phyloP scores from a whole-genome alignment of 495 filamentous ascomycete genomes.

The Amorphotheca resinae region DNA sequence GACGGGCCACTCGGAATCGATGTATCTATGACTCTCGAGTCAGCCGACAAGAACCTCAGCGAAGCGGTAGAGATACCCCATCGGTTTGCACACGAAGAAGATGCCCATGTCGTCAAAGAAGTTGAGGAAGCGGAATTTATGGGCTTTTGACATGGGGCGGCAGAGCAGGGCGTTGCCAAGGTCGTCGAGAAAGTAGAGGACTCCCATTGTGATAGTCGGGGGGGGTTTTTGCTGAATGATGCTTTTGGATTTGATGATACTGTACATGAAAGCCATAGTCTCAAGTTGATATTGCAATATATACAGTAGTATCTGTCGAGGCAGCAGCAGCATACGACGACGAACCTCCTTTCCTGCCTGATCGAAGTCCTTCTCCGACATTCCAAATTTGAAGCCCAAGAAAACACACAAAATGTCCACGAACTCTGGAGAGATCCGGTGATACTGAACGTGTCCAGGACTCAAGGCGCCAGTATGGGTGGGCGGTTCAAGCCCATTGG shows the following conservation, averaged over 20 bases:
- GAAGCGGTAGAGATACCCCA: background rate
- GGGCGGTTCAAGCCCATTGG: too few species aligned
- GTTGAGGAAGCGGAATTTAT: conserved; percentile 1
- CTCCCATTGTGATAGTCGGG: background rate
- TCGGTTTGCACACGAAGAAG: conserved; percentile 1
- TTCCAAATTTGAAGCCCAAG: too few species aligned
- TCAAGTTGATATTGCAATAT: too few species aligned
- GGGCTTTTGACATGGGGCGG: background rate
- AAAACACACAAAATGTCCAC: too few species aligned
- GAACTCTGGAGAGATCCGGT: too few species aligned
- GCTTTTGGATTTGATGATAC: background rate
- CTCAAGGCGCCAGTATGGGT: too few species aligned
- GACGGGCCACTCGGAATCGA: background rate
- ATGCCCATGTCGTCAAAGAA: conserved; percentile 8
- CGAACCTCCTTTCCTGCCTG: too few species aligned
- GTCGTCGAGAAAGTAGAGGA: background rate
- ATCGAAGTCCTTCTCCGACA: too few species aligned
- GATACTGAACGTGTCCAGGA: too few species aligned
- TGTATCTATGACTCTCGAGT: background rate
- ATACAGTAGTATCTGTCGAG: too few species aligned
- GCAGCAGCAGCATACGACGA: too few species aligned
- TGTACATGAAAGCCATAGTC: too few species aligned
- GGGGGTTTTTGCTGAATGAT: background rate
- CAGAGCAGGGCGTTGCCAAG: background rate
- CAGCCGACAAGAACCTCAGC: background rate